phyloP scores from a whole-genome alignment of 805 yeast species.

The Saccharomycopsis sp. region DNA sequence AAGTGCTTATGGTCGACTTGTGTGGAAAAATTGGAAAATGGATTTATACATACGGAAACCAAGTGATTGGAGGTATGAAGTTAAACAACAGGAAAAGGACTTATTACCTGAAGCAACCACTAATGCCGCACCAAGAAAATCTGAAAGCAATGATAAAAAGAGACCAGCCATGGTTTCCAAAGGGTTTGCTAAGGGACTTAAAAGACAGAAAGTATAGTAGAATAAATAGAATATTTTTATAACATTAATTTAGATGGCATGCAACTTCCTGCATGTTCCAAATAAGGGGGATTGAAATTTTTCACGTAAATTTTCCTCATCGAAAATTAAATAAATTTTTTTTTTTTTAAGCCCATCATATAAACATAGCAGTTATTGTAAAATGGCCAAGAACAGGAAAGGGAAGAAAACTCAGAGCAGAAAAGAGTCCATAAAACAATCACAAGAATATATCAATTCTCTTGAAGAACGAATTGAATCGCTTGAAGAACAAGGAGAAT shows the following conservation, averaged over 20 bases:
- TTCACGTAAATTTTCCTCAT: too few species aligned
- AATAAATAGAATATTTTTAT: too few species aligned
- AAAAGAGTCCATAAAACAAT: neutral
- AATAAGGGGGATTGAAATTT: too few species aligned
- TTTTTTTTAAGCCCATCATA: conserved; percentile 1
- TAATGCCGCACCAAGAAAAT: conserved; percentile 9
- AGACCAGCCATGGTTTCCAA: neutral
- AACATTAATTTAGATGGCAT: too few species aligned
- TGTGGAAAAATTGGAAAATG: conserved; percentile 94
- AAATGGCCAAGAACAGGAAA: neutral
- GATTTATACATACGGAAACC: conserved; percentile 69
- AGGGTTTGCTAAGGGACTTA: neutral
- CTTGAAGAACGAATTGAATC: conserved; percentile 1
- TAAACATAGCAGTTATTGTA: neutral
- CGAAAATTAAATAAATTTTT: too few species aligned
- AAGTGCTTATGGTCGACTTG: conserved; percentile 80
- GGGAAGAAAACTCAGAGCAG: conserved; percentile 2
- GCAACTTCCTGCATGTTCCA: too few species aligned
- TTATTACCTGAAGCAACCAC: conserved; percentile 33
- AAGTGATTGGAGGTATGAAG: conserved; percentile 71
- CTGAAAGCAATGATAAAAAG: neutral
- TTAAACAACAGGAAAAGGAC: conserved; percentile 46
- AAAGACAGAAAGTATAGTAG: neutral
- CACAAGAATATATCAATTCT: conserved; percentile 1
- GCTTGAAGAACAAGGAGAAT: conserved; percentile 22